Evolutionary conservation across 306 rosid species (phyloP), one percentile per base, ranked within the genome.

Genomic region (Trifolium repens): DNA sequence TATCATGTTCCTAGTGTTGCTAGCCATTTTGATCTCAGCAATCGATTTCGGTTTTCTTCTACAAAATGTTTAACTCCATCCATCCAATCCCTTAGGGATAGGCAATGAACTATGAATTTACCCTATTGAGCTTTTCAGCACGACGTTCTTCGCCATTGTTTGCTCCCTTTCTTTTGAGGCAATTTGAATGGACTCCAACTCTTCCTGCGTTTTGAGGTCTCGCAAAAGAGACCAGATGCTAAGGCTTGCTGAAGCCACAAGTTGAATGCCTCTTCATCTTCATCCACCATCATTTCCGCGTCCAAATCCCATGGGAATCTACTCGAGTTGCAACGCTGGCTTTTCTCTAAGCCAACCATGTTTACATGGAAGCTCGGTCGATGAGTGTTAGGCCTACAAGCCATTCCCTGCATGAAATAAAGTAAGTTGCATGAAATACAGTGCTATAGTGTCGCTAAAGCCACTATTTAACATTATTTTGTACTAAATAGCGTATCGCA

Each of bases 181-280:
- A 92, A 78, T 61, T 96, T 96, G 96, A 96, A 96, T 0, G 98
- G 97, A 71, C 97, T 90, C 99, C 99, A 96, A 78, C 97, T 96
- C 89, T 96, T 96, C 69, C 99, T 81, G 59, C 96, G 96, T 76
- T 90, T 96, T 32, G 99, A 85, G 64, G 92, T 40, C 85, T 96
- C 99, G 0, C 99, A 90, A 59, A 96, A 96, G 82, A 90, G 79
- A 49, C 99, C 99, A 0, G 96, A 87, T 44, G 98, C 98, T 73
- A 96, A 90, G 17, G 99, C 99, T 84, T 96, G 88, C 87, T 96
- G 98, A 79, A 96, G 93, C 99, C 99, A 96, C 74, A 88, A 57
- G 69, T 96, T 96, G 30, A 96, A 92, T 39, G 91, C 98, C 75
- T 96, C 98, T 77, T 90, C 99, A 2, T 90, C 93, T 80, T 96